These are phyloP conservation scores for Berberis thunbergii DNA, from an alignment of 164 flowering plant species.

Conservation along the genomic window DNA sequence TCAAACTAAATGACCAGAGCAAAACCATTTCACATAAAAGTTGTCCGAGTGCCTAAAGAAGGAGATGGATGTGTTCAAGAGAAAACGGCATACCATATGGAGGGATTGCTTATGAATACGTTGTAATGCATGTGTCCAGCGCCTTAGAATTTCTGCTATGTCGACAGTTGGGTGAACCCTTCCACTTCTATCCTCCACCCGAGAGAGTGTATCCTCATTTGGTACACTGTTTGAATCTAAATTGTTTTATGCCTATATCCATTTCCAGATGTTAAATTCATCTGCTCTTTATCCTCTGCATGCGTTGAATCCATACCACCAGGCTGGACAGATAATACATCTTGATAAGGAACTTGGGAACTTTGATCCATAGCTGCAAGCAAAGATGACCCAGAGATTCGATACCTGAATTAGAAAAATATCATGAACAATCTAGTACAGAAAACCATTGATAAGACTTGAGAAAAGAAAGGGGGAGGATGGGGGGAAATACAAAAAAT, in stretches of 20 bases:
- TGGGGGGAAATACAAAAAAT: conserved; percentile 32
- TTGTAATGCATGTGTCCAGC: conserved; percentile 97
- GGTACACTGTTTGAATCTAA: conserved; percentile 32
- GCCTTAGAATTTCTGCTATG: conserved; percentile 86
- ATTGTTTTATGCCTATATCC: conserved; percentile 16
- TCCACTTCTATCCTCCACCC: conserved; percentile 76
- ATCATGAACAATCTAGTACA: not conserved
- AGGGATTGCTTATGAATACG: conserved; percentile 93
- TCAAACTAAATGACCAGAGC: too few relatives aligned
- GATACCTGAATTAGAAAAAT: conserved; percentile 49
- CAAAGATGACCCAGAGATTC: conserved; percentile 96
- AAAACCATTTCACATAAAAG: too few relatives aligned
- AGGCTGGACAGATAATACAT: conserved; percentile 34
- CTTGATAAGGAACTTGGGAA: conserved; percentile 56
- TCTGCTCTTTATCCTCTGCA: conserved; percentile 46
- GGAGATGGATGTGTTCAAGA: not conserved
- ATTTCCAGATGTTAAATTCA: conserved; percentile 34
- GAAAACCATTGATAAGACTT: not conserved
- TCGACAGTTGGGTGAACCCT: conserved; percentile 83
- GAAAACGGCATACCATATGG: conserved; percentile 29
- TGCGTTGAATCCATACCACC: conserved; percentile 28
- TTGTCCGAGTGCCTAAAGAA: too few relatives aligned
- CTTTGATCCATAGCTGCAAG: conserved; percentile 99
- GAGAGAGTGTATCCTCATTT: conserved; percentile 45
- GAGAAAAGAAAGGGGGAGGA: not conserved